Evolutionary conservation across 2,329 filamentous ascomycete species (phyloP), one percentile per base, ranked within the genome.

Genomic region (Talaromyces sp.): DNA sequence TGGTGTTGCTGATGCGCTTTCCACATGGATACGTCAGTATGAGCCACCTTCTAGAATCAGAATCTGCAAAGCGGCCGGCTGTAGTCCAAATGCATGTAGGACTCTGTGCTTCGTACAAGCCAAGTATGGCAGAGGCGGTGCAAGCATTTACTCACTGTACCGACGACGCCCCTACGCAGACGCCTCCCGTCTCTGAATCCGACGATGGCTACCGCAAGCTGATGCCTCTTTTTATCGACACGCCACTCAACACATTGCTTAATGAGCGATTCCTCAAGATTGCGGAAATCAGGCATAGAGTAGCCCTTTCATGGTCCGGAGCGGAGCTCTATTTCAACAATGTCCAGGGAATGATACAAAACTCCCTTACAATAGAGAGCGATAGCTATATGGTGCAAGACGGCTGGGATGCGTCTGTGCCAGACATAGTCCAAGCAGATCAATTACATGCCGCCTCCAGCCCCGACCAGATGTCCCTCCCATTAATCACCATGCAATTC

Each of bases 1-100:
- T 96, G 43, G 83, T 93, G 4, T 78, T 95, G 4, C 77, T 96
- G 24, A 81, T 94, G 50, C 82, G 83, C 38, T 89, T 89, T 64
- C 75, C 80, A 0, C 72, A 74, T n/a, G 80, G 78, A 0, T 96
- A 95, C 72, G 80, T 79, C 32, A 76, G 77, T 3, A 76, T 89
- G 54, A 81, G 88, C 17, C 70, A 82, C 0, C 70, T 89, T 10
- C 69, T 83, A 14, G 68, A 72, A 0, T 71, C 76, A 58, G 69
- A 80, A 59, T 68, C 70, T 43, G 64, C 66, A 54, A 70, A 67
- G 60, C 72, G 68, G 51, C 72, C 75, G 19, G 64, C 72, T 54
- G 46, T 61, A 69, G 64, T 85, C n/a, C 76, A 81, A 3, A 88
- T 92, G 70, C 83, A 86, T 7, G 80, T 94, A 26, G 89, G 90